A percentile compares a stretch with the other conserved stretches of the same genome.
Conservation (phyloP, 495 filamentous ascomycete genomes). For the Platismatia glauca region DNA sequence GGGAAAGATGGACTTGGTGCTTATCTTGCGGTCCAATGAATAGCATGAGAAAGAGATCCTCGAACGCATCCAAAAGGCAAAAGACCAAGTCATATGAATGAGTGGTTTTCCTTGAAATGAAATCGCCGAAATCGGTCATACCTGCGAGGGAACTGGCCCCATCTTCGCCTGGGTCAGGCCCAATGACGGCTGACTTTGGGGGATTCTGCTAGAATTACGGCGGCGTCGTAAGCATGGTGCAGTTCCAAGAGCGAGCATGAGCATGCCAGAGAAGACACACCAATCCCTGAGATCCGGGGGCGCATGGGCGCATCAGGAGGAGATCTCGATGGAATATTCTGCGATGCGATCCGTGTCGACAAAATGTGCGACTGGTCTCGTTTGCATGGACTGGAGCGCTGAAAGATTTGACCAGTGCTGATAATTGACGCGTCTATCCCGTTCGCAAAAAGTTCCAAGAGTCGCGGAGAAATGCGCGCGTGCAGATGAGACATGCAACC, state of each 20-base stretch:
- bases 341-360: slow-evolving; percentile 11
- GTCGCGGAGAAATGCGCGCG: slow-evolving; percentile 1
- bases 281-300: background rate
- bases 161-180: background rate
- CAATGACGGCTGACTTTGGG: background rate
- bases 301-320: background rate
- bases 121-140: background rate
- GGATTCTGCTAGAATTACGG: background rate
- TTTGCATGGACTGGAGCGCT: background rate
- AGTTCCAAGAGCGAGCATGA: background rate
- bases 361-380: slow-evolving; percentile 3
- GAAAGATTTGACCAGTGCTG: background rate
- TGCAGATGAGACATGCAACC: background rate
- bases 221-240: background rate
- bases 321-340: background rate
- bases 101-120: background rate
- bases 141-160: background rate
- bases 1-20: background rate
- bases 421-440: slow-evolving; percentile 9
- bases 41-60: background rate
- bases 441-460: background rate
- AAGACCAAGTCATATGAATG: background rate
- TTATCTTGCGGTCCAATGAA: slow-evolving; percentile 4
- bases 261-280: background rate
- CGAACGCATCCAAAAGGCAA: background rate